Conservation (phyloP, 192 early-diverging fungal species). For the Entomortierella chlamydospora region DNA sequence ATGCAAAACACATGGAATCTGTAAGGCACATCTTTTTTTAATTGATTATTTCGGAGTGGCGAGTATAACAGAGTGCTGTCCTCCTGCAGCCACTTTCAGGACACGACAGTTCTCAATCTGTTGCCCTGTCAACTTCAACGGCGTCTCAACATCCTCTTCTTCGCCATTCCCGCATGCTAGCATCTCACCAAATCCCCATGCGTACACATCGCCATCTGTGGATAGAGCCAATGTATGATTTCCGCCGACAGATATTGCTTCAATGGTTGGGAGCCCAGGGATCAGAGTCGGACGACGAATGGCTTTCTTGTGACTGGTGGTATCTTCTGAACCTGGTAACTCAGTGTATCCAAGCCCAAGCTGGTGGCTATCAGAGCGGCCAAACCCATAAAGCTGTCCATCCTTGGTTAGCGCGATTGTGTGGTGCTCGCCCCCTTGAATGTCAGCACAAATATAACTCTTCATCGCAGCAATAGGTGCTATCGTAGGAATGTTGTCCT, state of each 20-base stretch:
- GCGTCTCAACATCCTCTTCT: conserved; percentile 76
- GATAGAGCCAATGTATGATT: conserved; percentile 72
- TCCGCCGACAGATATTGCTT: conserved; percentile 70
- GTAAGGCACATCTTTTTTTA: too few relatives aligned
- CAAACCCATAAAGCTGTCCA: conserved; percentile 85
- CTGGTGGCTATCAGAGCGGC: conserved; percentile 86
- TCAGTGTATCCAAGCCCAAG: conserved; percentile 70
- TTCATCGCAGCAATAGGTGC: conserved; percentile 65
- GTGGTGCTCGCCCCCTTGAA: conserved; percentile 91
- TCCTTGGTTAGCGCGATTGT: conserved; percentile 79
- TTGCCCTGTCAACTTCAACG: conserved; percentile 71
- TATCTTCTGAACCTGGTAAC: conserved; percentile 46
- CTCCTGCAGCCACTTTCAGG: conserved; percentile 77
- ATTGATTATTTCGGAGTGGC: background rate
- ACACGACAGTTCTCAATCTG: conserved; percentile 75
- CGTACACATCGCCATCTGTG: conserved; percentile 70
- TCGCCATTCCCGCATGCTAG: conserved; percentile 84
- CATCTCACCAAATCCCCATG: conserved; percentile 93
- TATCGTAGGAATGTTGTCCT: conserved; percentile 66
- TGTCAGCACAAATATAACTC: conserved; percentile 59
- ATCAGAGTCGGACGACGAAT: conserved; percentile 70
- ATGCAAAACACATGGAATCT: too few relatives aligned
- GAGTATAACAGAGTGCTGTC: conserved; percentile 81
- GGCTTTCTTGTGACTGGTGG: conserved; percentile 64
- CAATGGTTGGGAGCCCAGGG: conserved; percentile 32